phyloP scores from a whole-genome alignment of 805 yeast genomes.

The Yarrowia osloensis region DNA sequence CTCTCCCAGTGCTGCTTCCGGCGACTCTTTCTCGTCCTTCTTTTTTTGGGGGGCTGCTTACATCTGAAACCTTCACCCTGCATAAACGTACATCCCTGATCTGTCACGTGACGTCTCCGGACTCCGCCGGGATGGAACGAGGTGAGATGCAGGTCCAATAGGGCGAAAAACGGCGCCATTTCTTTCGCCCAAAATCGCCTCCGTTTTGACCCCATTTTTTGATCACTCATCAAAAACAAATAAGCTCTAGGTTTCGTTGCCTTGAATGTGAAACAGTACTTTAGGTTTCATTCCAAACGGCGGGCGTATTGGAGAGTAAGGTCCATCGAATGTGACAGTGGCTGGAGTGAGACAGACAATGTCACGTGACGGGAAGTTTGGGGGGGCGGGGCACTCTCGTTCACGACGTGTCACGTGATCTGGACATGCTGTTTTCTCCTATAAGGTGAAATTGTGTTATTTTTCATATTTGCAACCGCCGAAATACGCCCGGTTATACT shows the following conservation, averaged over 20 bases:
- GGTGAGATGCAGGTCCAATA: too few species aligned
- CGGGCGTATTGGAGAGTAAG: background rate
- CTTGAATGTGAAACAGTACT: constrained; percentile 15
- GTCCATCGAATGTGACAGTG: background rate
- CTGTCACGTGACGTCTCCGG: background rate
- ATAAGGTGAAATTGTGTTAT: too few species aligned
- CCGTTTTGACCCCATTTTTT: background rate
- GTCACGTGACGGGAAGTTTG: background rate
- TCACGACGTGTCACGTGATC: background rate
- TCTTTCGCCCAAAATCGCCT: too few species aligned
- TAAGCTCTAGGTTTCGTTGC: background rate
- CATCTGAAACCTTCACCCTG: constrained; percentile 14
- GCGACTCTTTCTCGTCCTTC: background rate
- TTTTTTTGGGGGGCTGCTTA: background rate
- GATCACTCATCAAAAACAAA: constrained; percentile 4
- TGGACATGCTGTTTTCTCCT: too few species aligned
- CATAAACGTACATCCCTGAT: background rate
- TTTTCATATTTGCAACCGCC: too few species aligned
- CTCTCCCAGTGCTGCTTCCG: background rate
- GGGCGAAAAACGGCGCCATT: too few species aligned
- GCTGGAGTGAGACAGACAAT: background rate
- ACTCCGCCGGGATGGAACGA: too few species aligned
- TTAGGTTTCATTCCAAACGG: constrained; percentile 23
- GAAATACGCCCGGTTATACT: background rate
- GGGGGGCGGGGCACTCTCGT: background rate